Percentiles rank a stretch among this genome's conserved stretches.
Evolutionary conservation across 1,139 yeast species (phyloP).

Genomic region (Pichia sp.): DNA sequence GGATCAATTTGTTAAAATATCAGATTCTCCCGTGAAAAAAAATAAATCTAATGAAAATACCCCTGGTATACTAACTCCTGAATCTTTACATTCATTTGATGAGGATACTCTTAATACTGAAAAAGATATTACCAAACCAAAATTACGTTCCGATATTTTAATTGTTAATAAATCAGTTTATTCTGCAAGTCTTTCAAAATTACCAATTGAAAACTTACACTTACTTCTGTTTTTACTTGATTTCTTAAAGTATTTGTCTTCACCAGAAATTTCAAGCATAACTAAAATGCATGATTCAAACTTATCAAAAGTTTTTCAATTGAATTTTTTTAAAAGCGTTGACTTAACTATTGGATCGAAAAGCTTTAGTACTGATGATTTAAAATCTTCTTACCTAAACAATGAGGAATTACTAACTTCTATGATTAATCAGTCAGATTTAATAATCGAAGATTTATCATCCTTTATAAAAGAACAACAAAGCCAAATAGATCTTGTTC

Average conservation of each 20-base stretch:
- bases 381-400: conserved; percentile 9
- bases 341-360: conserved; percentile 17
- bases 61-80: not conserved
- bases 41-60: not conserved
- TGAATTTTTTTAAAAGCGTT: conserved; percentile 29
- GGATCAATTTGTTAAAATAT: conserved; percentile 1
- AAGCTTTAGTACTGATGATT: conserved; percentile 15
- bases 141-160: too few relatives aligned
- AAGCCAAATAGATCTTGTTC: conserved; percentile 5
- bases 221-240: conserved; percentile 25
- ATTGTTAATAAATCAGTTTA: conserved; percentile 3
- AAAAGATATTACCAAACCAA: too few relatives aligned
- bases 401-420: conserved; percentile 11
- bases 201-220: conserved; percentile 28
- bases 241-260: conserved; percentile 24
- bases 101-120: too few relatives aligned
- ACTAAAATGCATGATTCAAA: conserved; percentile 30
- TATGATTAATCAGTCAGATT: conserved; percentile 6
- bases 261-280: conserved; percentile 19
- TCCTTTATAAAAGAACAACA: conserved; percentile 3
- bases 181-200: conserved; percentile 11
- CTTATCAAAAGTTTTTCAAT: conserved; percentile 30
- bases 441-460: conserved; percentile 9
- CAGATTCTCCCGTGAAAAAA: conserved; percentile 3
- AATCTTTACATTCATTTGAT: not conserved